Evolutionary conservation across 2,329 filamentous ascomycete species (phyloP).

Genomic region (Paraconiothyrium brasiliense): DNA sequence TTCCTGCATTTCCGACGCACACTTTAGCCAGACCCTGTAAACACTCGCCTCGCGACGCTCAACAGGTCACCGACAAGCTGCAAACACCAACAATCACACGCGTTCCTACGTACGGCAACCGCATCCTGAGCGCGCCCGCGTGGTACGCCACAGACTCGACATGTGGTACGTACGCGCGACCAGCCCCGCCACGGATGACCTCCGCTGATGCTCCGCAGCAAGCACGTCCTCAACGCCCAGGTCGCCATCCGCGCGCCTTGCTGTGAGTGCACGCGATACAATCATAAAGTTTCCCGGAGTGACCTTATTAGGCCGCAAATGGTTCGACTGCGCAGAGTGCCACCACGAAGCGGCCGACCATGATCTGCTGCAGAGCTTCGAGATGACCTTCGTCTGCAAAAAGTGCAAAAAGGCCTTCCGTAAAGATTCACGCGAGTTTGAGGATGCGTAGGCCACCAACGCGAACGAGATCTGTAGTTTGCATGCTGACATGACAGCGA

Average conservation of each 20-base stretch:
- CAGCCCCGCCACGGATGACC: slow-evolving; percentile 28
- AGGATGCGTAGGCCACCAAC: slow-evolving; percentile 70
- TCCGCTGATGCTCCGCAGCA: slow-evolving; percentile 65
- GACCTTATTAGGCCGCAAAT: slow-evolving; percentile 76
- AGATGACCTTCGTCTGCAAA: slow-evolving; percentile 97
- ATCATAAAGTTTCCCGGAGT: not conserved
- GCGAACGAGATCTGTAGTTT: not conserved
- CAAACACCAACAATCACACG: not conserved
- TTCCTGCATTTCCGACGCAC: slow-evolving; percentile 14
- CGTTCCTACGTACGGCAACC: not conserved
- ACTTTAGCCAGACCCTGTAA: slow-evolving; percentile 9
- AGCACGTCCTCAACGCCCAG: slow-evolving; percentile 98
- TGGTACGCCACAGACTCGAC: slow-evolving; percentile 15
- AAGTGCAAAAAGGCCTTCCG: slow-evolving; percentile 99
- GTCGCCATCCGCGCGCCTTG: slow-evolving; percentile 95
- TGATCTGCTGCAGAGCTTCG: slow-evolving; percentile 76
- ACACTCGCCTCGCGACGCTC: not conserved
- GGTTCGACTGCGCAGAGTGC: slow-evolving; percentile 98
- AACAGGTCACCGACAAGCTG: too few relatives aligned
- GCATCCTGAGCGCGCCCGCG: not conserved
- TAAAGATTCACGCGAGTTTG: slow-evolving; percentile 90
- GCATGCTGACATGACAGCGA: slow-evolving; percentile 64
- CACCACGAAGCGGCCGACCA: slow-evolving; percentile 85
- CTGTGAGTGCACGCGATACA: slow-evolving; percentile 67
- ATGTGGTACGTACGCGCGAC: slow-evolving; percentile 38